These are phyloP conservation scores for Thuidium tamariscinum DNA, from an alignment of 225 moss, liverwort and hornwort species.

Conservation along the genomic window DNA sequence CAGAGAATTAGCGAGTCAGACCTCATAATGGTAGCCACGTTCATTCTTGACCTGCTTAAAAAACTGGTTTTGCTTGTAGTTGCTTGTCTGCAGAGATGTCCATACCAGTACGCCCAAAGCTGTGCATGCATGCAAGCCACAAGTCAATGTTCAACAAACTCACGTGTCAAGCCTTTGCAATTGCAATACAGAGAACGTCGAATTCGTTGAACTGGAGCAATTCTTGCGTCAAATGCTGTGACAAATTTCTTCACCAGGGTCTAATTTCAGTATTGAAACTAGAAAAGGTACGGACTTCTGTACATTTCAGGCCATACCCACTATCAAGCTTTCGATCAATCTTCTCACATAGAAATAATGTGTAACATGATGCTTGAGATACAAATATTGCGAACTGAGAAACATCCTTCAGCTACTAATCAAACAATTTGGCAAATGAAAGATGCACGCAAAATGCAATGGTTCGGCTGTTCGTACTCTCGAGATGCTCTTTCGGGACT, in stretches of 20 bases:
- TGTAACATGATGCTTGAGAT: too few relatives aligned
- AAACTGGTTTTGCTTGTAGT: conserved; percentile 23
- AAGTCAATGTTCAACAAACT: not conserved
- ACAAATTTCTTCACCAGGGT: not conserved
- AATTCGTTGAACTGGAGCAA: not conserved
- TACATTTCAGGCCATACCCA: not conserved
- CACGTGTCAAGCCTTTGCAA: not conserved
- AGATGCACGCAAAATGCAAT: not conserved
- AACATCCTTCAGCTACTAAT: not conserved
- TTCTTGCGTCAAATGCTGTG: not conserved
- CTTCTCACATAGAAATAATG: not conserved
- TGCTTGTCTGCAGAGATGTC: conserved; percentile 36
- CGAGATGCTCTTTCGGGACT: conserved; percentile 33
- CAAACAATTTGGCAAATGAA: not conserved
- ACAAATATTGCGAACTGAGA: not conserved
- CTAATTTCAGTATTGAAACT: not conserved
- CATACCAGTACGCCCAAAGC: conserved; percentile 57
- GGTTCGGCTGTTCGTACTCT: not conserved
- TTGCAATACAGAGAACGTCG: not conserved
- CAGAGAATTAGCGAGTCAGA: not conserved
- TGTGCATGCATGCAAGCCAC: not conserved
- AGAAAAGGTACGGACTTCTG: not conserved
- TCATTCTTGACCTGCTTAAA: conserved; percentile 35
- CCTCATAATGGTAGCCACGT: conserved; percentile 52
- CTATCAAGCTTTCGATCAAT: not conserved